Conservation (phyloP, 78 protist species). For the Dictyostelium intermedium region DNA sequence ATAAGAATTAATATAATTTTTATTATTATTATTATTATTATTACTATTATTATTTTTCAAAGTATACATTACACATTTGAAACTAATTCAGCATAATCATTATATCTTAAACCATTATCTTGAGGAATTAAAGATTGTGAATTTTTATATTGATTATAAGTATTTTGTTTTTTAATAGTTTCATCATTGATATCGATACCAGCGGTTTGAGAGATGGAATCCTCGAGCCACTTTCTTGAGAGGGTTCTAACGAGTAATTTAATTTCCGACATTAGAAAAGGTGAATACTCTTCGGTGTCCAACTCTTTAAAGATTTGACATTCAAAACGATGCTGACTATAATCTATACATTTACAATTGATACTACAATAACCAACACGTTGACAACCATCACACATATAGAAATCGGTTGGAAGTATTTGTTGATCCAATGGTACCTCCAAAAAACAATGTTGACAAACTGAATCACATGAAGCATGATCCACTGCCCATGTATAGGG, state of each 20-base stretch:
- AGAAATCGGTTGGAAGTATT: background rate
- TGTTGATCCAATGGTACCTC: constrained; percentile 43
- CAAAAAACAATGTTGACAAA: constrained; percentile 67
- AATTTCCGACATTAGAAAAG: constrained; percentile 39
- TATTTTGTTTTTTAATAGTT: background rate
- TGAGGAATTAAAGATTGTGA: constrained; percentile 32
- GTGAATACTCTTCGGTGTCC: constrained; percentile 36
- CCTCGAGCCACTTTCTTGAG: constrained; percentile 67
- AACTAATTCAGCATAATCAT: constrained; percentile 58
- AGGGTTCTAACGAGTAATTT: constrained; percentile 61
- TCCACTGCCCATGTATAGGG: constrained; percentile 78
- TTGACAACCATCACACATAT: constrained; percentile 42
- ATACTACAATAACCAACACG: constrained; percentile 51
- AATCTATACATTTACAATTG: constrained; percentile 18
- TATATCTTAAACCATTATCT: constrained; percentile 76
- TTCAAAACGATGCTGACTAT: constrained; percentile 49
- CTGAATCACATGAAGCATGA: constrained; percentile 22
- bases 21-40: background rate
- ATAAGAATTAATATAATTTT: no score
- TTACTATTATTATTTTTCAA: background rate
- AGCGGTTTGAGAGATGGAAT: background rate
- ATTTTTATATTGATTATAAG: constrained; percentile 6
- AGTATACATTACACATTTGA: constrained; percentile 61
- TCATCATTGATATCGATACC: background rate
- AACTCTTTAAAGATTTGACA: constrained; percentile 32